Evolutionary conservation across 495 filamentous ascomycete species (phyloP).

Genomic region (Sporormia fimetaria): DNA sequence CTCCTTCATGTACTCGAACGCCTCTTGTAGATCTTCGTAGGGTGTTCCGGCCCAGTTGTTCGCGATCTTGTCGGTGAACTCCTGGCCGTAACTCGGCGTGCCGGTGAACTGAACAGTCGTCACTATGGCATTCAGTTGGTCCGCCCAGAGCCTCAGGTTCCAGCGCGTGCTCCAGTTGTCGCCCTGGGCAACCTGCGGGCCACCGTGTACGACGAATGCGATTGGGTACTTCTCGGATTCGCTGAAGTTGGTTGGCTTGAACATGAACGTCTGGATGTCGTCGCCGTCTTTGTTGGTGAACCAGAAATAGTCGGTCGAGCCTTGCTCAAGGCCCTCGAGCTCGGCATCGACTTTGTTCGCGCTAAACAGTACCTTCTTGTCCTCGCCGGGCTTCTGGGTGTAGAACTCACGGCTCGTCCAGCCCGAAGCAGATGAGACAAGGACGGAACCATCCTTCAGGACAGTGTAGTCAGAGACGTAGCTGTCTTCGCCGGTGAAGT

Average conservation of each 20-base stretch:
- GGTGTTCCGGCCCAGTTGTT: slow-evolving; percentile 44
- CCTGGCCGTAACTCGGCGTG: slow-evolving; percentile 40
- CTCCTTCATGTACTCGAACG: slow-evolving; percentile 39
- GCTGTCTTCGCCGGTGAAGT: slow-evolving; percentile 14
- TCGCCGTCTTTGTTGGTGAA: slow-evolving; percentile 24
- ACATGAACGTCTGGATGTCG: slow-evolving; percentile 37
- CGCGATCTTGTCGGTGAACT: slow-evolving; percentile 38
- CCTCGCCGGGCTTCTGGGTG: slow-evolving; percentile 26
- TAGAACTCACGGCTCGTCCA: slow-evolving; percentile 35
- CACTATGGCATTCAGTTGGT: slow-evolving; percentile 45
- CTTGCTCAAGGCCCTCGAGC: slow-evolving; percentile 4
- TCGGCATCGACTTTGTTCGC: slow-evolving; percentile 30
- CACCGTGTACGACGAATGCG: slow-evolving; percentile 41
- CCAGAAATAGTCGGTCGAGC: slow-evolving; percentile 32
- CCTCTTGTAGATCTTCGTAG: slow-evolving; percentile 43
- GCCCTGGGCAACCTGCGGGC: slow-evolving; percentile 40
- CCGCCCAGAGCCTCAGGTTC: slow-evolving; percentile 44
- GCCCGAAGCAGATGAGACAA: slow-evolving; percentile 33
- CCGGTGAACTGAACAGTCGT: slow-evolving; percentile 44
- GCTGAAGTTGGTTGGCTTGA: slow-evolving; percentile 39
- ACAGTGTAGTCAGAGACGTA: slow-evolving; percentile 29
- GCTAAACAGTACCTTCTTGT: slow-evolving; percentile 26
- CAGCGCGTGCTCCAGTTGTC: slow-evolving; percentile 44
- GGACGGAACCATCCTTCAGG: slow-evolving; percentile 24
- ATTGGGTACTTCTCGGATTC: slow-evolving; percentile 40